Evolutionary conservation across 1,284 basidiomycete genomes (phyloP).

Genomic region (Xerocomus nothofagi): DNA sequence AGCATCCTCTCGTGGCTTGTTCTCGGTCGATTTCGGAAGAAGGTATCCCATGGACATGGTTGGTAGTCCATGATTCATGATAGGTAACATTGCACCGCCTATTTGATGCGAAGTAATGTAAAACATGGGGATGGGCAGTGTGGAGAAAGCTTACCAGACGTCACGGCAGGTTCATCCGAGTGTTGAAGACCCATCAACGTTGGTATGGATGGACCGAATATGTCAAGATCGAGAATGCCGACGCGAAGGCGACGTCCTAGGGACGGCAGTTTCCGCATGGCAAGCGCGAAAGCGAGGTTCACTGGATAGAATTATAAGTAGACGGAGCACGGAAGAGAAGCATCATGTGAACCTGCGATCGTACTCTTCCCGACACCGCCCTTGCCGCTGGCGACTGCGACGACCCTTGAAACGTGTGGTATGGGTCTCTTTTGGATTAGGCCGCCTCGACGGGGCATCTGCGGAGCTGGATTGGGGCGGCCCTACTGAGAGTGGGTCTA

Average conservation of each 20-base stretch:
- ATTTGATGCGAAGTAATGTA: background rate
- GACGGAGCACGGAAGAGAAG: background rate
- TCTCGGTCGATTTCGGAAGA: slow-evolving; percentile 46
- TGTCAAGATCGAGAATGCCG: slow-evolving; percentile 91
- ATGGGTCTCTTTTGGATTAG: slow-evolving; percentile 58
- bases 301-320: slow-evolving; percentile 43
- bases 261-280: slow-evolving; percentile 38
- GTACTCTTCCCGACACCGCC: slow-evolving; percentile 98
- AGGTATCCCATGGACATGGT: slow-evolving; percentile 98
- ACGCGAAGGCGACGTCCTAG: slow-evolving; percentile 55
- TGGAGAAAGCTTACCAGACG: slow-evolving; percentile 50
- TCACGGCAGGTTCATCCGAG: slow-evolving; percentile 79
- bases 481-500: slow-evolving; percentile 42
- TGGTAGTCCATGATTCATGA: slow-evolving; percentile 87
- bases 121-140: background rate
- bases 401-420: slow-evolving; percentile 68
- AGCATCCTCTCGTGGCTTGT: slow-evolving; percentile 33
- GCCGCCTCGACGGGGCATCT: slow-evolving; percentile 61
- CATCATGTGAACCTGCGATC: slow-evolving; percentile 65
- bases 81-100: slow-evolving; percentile 82
- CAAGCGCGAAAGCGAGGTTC: slow-evolving; percentile 81
- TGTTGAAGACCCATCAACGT: slow-evolving; percentile 91
- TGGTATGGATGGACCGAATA: slow-evolving; percentile 96
- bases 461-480: slow-evolving; percentile 45
- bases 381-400: slow-evolving; percentile 93